Percentiles rank a stretch among this genome's conserved stretches.
phyloP scores from a whole-genome alignment of 345 rosid species.

The Dipteronia dyeriana region DNA sequence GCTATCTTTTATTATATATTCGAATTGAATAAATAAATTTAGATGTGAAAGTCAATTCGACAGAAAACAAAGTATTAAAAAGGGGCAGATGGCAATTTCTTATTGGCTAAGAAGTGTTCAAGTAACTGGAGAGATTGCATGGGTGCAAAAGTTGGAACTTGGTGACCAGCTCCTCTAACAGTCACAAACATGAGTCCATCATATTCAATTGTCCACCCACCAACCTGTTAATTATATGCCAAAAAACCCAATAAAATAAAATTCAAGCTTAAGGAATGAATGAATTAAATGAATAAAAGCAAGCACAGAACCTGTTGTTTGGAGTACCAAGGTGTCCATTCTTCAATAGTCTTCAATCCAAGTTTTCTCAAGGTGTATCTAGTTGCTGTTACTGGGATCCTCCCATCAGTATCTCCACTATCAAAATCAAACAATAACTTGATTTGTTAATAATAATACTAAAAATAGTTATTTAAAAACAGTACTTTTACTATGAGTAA shows the following conservation, averaged over 20 bases:
- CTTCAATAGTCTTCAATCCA: conserved; percentile 53
- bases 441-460: no score
- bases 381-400: conserved; percentile 78
- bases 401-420: conserved; percentile 93
- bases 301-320: conserved; percentile 43
- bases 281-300: background rate
- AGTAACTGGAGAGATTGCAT: conserved; percentile 55
- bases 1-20: background rate
- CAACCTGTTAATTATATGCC: conserved; percentile 43
- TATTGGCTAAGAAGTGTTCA: conserved; percentile 52
- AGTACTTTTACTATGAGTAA: no score
- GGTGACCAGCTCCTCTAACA: conserved; percentile 75
- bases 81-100: conserved; percentile 53
- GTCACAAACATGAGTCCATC: conserved; percentile 68
- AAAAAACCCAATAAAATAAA: background rate
- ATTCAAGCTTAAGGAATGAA: background rate
- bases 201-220: conserved; percentile 69
- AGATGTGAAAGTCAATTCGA: background rate
- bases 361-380: conserved; percentile 71
- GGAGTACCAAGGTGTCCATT: conserved; percentile 82
- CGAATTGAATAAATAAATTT: background rate
- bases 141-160: conserved; percentile 74
- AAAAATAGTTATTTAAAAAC: no score
- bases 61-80: conserved; percentile 28
- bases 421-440: no score